phyloP scores from a whole-genome alignment of 176 grass and related monocot species.

The Leersia perrieri region DNA sequence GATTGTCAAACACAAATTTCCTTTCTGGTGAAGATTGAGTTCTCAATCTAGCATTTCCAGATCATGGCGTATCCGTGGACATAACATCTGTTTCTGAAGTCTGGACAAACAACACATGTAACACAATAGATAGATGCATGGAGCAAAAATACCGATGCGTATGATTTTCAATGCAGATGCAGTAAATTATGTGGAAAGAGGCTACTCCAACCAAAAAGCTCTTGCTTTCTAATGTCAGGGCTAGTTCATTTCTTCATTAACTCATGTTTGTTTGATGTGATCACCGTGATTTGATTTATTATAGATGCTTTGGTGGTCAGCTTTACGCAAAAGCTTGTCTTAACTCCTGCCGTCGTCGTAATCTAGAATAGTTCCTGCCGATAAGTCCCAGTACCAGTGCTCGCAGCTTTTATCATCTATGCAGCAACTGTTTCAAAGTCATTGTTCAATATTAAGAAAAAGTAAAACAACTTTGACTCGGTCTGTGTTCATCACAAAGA shows the following conservation, averaged over 20 bases:
- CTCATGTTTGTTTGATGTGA: constrained; percentile 25
- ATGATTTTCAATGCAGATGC: background rate
- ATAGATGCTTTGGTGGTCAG: constrained; percentile 17
- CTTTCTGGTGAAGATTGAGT: background rate
- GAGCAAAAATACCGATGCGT: background rate
- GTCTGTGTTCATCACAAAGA: constrained; percentile 7
- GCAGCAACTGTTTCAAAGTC: constrained; percentile 26
- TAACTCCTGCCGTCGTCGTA: constrained; percentile 23
- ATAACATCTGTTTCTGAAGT: background rate
- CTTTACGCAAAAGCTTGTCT: constrained; percentile 13
- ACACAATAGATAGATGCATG: background rate
- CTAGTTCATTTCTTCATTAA: background rate
- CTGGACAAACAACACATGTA: background rate
- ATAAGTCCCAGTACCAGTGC: background rate
- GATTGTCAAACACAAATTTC: background rate
- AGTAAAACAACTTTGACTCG: constrained; percentile 25
- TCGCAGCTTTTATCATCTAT: constrained; percentile 23
- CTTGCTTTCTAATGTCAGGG: no score
- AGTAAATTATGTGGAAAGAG: background rate
- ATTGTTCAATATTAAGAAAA: constrained; percentile 20
- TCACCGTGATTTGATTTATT: constrained; percentile 20
- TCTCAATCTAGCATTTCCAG: background rate
- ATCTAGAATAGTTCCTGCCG: constrained; percentile 22
- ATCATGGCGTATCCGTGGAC: background rate
- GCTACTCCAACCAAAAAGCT: background rate